Base-by-base conservation (phyloP, 768 basidiomycete species). In the Tephrocybe sp. region DNA sequence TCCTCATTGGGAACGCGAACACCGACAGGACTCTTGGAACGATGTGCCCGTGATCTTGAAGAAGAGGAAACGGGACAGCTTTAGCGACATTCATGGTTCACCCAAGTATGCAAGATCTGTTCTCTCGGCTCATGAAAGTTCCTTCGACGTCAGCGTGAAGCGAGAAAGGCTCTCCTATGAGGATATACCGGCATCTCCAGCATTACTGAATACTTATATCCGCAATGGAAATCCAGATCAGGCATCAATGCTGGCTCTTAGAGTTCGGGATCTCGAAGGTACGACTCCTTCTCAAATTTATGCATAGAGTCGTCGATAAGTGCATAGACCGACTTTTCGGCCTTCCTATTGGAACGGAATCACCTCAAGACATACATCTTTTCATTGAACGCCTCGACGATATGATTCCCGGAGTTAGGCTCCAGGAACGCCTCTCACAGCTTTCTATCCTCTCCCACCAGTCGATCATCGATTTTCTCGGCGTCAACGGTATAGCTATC, bases 371-470 rank as follows among this genome's bases (percentile, higher is more conserved):
- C 9, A 61, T 78, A 40, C 59, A 57, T 5, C 47, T 50, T 5
- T 56, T 79, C 25, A 58, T 78, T 12, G 57, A 69, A 13, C 66
- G 62, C 30, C 63, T 83, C 13, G 75, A 77, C 32, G 31, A 38
- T 27, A 52, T 75, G 43, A 61, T 82, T 40, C 79, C 79, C 32
- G 80, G 79, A 6, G 73, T 77, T 24, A 68, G 77, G 27, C 66
- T 81, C 16, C 68, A 69, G 47, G 71, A 74, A 45, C 70, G 75
- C 40, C 68, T 80, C 16, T 49, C 41, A 38, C 54, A 54, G 22
- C 50, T 74, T 21, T 46, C 60, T 2, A 31, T 61, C 19, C 44
- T 65, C 9, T 68, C 68, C 15, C 72, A 78, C 52, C 79, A 82
- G 60, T 55, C 56, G 22, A 70, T 83, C 24, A 69, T 72, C 13